Evolutionary conservation across 257 asterid species (phyloP).

Genomic region (Perilla frutescens): DNA sequence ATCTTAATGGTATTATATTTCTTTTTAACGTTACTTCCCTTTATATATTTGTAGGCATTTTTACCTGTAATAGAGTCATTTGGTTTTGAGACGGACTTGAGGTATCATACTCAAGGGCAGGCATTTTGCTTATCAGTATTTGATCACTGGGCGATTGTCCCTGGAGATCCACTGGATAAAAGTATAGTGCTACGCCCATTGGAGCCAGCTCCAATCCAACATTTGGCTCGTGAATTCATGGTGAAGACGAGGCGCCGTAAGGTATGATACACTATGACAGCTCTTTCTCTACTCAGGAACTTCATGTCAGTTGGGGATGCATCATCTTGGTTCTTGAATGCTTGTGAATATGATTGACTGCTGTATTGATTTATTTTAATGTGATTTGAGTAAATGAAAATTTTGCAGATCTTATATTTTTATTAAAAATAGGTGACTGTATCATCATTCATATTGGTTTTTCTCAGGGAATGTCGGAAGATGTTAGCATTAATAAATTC

Average conservation of each 20-base stretch:
- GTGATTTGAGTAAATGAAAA: not conserved
- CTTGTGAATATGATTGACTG: not conserved
- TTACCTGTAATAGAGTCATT: slow-evolving; percentile 95
- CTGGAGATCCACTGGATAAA: slow-evolving; percentile 97
- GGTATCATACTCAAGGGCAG: slow-evolving; percentile 98
- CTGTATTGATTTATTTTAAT: not conserved
- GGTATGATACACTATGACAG: slow-evolving; percentile 46
- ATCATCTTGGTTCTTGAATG: not conserved
- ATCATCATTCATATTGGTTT: not conserved
- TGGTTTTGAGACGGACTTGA: slow-evolving; percentile 96
- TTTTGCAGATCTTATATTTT: not conserved
- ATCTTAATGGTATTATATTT: not conserved
- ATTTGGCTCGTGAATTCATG: slow-evolving; percentile 97
- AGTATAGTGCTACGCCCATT: slow-evolving; percentile 89
- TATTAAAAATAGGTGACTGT: no score
- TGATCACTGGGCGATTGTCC: slow-evolving; percentile 97
- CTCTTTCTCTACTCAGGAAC: not conserved
- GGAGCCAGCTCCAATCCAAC: slow-evolving; percentile 98
- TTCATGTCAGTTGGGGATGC: not conserved
- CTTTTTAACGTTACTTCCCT: slow-evolving; percentile 4
- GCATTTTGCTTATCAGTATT: slow-evolving; percentile 86
- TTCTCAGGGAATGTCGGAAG: slow-evolving; percentile 95
- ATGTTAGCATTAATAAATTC: slow-evolving; percentile 87
- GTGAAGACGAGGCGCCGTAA: slow-evolving; percentile 98
- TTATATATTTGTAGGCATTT: slow-evolving; percentile 64